Base-by-base conservation (phyloP, 306 rosid species). In the Pueraria montana region DNA sequence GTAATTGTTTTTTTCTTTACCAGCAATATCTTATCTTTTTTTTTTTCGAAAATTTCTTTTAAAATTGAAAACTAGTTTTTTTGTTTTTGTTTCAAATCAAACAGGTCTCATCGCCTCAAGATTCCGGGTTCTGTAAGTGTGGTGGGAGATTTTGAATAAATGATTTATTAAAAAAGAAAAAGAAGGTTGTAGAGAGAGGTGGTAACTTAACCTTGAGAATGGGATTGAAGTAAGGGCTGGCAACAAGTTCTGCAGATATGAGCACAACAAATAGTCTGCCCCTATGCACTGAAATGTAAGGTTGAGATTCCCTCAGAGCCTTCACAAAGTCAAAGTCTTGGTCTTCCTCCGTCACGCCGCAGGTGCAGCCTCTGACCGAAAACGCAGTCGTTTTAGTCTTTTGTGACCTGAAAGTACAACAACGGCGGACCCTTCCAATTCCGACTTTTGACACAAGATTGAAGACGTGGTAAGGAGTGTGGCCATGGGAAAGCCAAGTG, bases 291-390 rank as follows among this genome's bases (percentile, higher is more conserved):
- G 87, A 87, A 40, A 89, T 83, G 71, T 91, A 94, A 4, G 97
- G 94, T 77, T 90, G 95, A n/a, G 92, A 91, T 82, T 94, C 94
- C 21, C 88, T 49, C 1, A 94, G 85, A 26, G 81, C 89, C 68
- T 86, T 86, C 16, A 92, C 95, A 3, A 89, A 89, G 43, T 64
- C 95, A 3, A 89, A 89, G 43, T 64, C 55, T 67, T 17, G 42
- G 24, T 92, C 98, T 61, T 88, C 91, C 75, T 91, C 88, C 8
- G 81, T 55, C 40, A 27, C 9, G 43, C 84, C 24, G 27, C 87
- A 82, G 63, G 74, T 17, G 46, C 82, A 36, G 23, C 38, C 87
- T 84, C 86, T 78, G 23, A 68, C 76, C 55, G 18, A 20, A 48
- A 66, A 76, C 70, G 10, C 68, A 21, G 53, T 1, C 46, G 67